Evolutionary conservation across 1,139 yeast genomes (phyloP), one percentile per base, ranked within the genome.

Genomic region (Zygoascus sp.): DNA sequence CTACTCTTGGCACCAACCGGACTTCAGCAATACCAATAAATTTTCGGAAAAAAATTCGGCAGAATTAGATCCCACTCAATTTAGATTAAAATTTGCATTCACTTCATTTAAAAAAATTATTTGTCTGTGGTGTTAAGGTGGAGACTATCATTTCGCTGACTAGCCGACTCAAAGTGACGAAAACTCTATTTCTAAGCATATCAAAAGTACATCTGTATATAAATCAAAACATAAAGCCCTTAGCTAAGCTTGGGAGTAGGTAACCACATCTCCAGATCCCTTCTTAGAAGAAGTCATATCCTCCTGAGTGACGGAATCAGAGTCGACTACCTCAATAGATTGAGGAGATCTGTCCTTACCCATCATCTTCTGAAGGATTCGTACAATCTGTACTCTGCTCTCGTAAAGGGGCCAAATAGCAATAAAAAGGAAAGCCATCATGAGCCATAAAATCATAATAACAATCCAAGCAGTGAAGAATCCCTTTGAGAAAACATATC

Each of bases 391-490:
- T 10, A 35, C 32, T 46, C 51, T 38, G 42, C 51, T 45, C 23
- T 48, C 51, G 17, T 42, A 48, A 8, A 48, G 38, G 13, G 51
- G 51, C 25, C 46, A 48, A 20, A 48, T 39, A 5, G 51, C 41
- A 25, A 48, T 48, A 16, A 32, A 48, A 22, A 43, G 19, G 21
- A 40, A 25, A 6, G 38, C 49, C 10, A 45, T 10, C 34, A 50
- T 32, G 11, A 48, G 40, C 53, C 53, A 50, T 11, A 51, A 45
- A 25, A 49, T 43, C 5, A 47, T 45, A 3, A 51, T 45, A 1
- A 41, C 39, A 5, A 51, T 47, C 53, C 53, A 51, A 5, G 50
- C 54, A 5, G 53, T 51, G 25, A 51, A 51, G 37, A 51, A 51
- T 13, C 21, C 25, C 22, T 51, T 50, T 15, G 54, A 51, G 28